Conservation (phyloP, 176 grass and related monocot genomes). For the maize (Zea mays) region DNA sequence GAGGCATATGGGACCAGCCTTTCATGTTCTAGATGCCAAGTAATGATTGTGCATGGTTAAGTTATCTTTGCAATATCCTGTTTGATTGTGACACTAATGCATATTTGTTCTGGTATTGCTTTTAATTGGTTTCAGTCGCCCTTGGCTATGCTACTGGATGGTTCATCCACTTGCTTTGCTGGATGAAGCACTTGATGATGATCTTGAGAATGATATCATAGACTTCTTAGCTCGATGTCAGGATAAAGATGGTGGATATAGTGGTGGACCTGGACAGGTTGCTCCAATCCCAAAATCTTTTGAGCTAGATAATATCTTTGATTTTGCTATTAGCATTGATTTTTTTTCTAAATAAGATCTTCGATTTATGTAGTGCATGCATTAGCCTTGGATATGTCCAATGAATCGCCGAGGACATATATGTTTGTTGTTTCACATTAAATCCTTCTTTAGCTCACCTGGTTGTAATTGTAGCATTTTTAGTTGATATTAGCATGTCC, state of each 20-base stretch:
- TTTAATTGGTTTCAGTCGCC: slow-evolving; percentile 63
- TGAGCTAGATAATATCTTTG: slow-evolving; percentile 34
- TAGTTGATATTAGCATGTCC: slow-evolving; percentile 5
- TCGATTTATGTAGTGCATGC: not conserved
- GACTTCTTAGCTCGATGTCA: slow-evolving; percentile 87
- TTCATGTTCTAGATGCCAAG: slow-evolving; percentile 87
- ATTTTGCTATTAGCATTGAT: not conserved
- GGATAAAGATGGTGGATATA: slow-evolving; percentile 92
- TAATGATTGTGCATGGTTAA: slow-evolving; percentile 33
- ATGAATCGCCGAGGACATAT: not conserved
- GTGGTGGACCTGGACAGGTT: slow-evolving; percentile 96
- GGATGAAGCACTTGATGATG: slow-evolving; percentile 69
- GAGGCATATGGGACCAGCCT: slow-evolving; percentile 60
- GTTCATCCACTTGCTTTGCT: slow-evolving; percentile 69
- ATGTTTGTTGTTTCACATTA: slow-evolving; percentile 10
- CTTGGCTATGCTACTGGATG: slow-evolving; percentile 98
- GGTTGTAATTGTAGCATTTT: not conserved
- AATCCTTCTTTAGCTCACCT: slow-evolving; percentile 3
- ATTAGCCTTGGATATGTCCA: not conserved
- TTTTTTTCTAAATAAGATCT: not conserved
- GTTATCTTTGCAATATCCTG: slow-evolving; percentile 11
- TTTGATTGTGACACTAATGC: slow-evolving; percentile 11
- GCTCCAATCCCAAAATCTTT: slow-evolving; percentile 33
- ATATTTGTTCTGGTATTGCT: slow-evolving; percentile 14
- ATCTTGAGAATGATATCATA: slow-evolving; percentile 69